A percentile compares a stretch with the other conserved stretches of the same genome.
Conservation (phyloP, 192 early-diverging fungal species). For the Umbelopsis sp. region DNA sequence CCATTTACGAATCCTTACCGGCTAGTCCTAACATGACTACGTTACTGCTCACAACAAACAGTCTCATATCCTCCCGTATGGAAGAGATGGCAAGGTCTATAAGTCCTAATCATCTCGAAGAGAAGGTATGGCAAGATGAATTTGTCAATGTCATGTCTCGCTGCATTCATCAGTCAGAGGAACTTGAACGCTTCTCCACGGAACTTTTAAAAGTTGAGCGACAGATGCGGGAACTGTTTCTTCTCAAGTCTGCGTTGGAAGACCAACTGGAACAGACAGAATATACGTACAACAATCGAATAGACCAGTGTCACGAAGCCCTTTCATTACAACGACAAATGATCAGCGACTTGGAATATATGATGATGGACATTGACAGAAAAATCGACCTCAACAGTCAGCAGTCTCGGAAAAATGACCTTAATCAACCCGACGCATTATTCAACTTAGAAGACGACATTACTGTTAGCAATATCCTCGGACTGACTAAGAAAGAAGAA, state of each 20-base stretch:
- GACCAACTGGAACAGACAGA: constrained; percentile 26
- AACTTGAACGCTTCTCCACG: constrained; percentile 32
- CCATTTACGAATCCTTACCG: not conserved
- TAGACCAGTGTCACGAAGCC: constrained; percentile 22
- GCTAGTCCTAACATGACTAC: constrained; percentile 26
- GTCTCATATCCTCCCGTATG: constrained; percentile 27
- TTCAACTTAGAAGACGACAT: not conserved
- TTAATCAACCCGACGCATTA: not conserved
- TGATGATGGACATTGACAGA: constrained; percentile 19
- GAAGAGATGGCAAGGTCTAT: constrained; percentile 24
- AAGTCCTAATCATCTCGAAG: not conserved
- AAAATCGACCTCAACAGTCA: not conserved
- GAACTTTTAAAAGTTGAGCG: constrained; percentile 26
- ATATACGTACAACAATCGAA: constrained; percentile 18
- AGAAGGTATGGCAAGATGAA: constrained; percentile 24
- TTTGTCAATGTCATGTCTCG: constrained; percentile 25
- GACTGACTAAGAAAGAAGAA: constrained; percentile 19
- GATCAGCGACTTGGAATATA: constrained; percentile 20
- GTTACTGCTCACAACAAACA: constrained; percentile 32
- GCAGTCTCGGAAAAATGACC: not conserved
- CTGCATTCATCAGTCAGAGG: constrained; percentile 27
- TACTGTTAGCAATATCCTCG: not conserved
- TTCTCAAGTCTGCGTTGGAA: constrained; percentile 11
- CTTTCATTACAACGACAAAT: constrained; percentile 16
- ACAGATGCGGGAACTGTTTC: constrained; percentile 19